Percentiles rank a stretch among this genome's conserved stretches.
Conservation (phyloP, 1,284 basidiomycete species). For the Taiwanofungus camphoratus region DNA sequence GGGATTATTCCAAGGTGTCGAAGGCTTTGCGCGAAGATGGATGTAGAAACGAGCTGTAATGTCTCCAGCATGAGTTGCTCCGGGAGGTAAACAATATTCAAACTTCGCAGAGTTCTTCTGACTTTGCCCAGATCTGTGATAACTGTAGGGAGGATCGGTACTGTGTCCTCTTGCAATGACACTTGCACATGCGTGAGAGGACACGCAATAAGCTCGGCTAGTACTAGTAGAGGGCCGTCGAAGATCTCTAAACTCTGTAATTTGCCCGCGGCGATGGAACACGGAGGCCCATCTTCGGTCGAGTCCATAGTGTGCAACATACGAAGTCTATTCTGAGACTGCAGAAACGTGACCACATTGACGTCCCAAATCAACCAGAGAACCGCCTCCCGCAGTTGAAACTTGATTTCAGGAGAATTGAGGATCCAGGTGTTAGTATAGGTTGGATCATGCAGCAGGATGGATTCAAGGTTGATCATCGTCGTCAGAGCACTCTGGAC, state of each 20-base stretch:
- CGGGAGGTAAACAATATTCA: constrained; percentile 23
- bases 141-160: constrained; percentile 17
- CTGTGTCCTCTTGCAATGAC: constrained; percentile 20
- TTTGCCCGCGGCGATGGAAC: constrained; percentile 12
- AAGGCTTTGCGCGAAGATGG: constrained; percentile 19
- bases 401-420: constrained; percentile 17
- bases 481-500: constrained; percentile 21
- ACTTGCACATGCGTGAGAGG: constrained; percentile 28
- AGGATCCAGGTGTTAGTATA: constrained; percentile 24
- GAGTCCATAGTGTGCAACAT: constrained; percentile 16
- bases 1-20: constrained; percentile 26
- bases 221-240: constrained; percentile 25
- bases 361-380: constrained; percentile 26
- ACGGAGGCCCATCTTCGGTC: constrained; percentile 15
- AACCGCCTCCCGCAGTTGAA: constrained; percentile 24
- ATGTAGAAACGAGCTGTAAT: constrained; percentile 18
- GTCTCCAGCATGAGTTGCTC: constrained; percentile 19
- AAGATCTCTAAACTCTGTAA: constrained; percentile 22
- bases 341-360: constrained; percentile 25
- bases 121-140: constrained; percentile 17
- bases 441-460: constrained; percentile 22
- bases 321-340: constrained; percentile 22
- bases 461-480: constrained; percentile 22
- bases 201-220: constrained; percentile 21
- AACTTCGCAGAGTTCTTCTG: constrained; percentile 21